A percentile compares a stretch with the other conserved stretches of the same genome.
These are phyloP conservation scores for Gorgonomyces haynaldii DNA, from an alignment of 192 early-diverging fungal species.

Conservation along the genomic window DNA sequence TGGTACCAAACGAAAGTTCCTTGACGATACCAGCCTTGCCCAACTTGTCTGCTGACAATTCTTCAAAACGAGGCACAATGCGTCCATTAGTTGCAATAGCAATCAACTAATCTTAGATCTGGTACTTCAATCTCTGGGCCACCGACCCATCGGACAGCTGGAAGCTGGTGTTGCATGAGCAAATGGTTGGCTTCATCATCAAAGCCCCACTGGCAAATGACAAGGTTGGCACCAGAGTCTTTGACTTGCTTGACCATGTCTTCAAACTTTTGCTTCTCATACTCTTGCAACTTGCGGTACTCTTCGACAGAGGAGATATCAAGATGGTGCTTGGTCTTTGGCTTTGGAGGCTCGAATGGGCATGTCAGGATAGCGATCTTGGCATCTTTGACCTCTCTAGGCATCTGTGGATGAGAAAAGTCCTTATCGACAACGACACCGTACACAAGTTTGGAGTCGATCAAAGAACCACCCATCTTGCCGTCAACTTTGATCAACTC, in stretches of 20 bases:
- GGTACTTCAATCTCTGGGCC: slow-evolving; percentile 94
- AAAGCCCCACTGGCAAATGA: slow-evolving; percentile 99
- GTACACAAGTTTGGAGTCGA: slow-evolving; percentile 83
- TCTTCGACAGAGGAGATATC: slow-evolving; percentile 98
- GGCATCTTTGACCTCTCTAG: slow-evolving; percentile 86
- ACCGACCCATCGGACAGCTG: slow-evolving; percentile 98
- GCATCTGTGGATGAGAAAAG: slow-evolving; percentile 99
- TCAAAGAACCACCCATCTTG: slow-evolving; percentile 92
- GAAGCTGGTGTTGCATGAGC: slow-evolving; percentile 92
- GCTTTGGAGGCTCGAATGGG: slow-evolving; percentile 99
- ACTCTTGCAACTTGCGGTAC: slow-evolving; percentile 91
- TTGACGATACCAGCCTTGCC: slow-evolving; percentile 89
- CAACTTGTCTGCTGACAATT: slow-evolving; percentile 76
- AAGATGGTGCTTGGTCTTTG: slow-evolving; percentile 99
- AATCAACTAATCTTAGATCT: slow-evolving; percentile 41
- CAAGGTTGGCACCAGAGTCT: slow-evolving; percentile 93
- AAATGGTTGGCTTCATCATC: slow-evolving; percentile 99
- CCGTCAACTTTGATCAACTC: slow-evolving; percentile 99
- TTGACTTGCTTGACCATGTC: slow-evolving; percentile 96
- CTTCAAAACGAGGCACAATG: slow-evolving; percentile 99
- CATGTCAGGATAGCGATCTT: slow-evolving; percentile 98
- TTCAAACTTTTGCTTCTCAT: slow-evolving; percentile 94
- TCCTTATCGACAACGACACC: slow-evolving; percentile 99
- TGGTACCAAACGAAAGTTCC: slow-evolving; percentile 92
- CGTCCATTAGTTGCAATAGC: slow-evolving; percentile 99